Percentiles rank a stretch among this genome's conserved stretches.
Conservation (phyloP, 352 stramenopile genomes). For the Phytophthora ohioensis region DNA sequence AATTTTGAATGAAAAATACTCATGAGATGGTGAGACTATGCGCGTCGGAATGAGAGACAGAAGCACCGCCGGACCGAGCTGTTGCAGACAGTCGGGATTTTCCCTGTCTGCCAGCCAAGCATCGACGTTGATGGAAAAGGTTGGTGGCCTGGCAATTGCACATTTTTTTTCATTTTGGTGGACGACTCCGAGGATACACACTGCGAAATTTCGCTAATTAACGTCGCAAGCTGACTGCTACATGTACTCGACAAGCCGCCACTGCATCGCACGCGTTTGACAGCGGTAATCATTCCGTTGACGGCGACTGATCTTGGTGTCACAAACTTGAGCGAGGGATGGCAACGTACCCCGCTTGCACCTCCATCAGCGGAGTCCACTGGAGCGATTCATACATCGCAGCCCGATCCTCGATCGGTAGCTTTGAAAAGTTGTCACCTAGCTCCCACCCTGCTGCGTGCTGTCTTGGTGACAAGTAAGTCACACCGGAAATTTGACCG, state of each 20-base stretch:
- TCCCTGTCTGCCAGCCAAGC: neutral
- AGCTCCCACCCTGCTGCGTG: neutral
- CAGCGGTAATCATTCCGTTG: slow-evolving; percentile 7
- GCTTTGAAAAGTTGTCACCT: neutral
- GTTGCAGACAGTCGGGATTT: neutral
- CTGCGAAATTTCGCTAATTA: slow-evolving; percentile 1
- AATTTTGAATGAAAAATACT: slow-evolving; percentile 21
- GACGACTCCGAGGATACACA: slow-evolving; percentile 16
- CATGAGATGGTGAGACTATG: slow-evolving; percentile 13
- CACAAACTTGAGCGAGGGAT: neutral
- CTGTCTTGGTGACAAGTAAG: neutral
- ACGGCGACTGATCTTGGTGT: neutral
- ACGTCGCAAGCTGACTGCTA: neutral
- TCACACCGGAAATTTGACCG: neutral
- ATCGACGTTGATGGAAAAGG: neutral
- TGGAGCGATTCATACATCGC: neutral
- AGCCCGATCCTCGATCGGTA: neutral
- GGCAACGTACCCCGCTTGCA: neutral
- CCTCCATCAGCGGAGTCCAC: neutral
- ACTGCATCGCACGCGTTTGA: slow-evolving; percentile 5
- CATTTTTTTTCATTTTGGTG: slow-evolving; percentile 9
- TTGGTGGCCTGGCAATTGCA: neutral
- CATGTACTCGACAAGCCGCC: neutral
- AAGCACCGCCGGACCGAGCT: slow-evolving; percentile 8
- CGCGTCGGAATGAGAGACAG: slow-evolving; percentile 13